Percentiles rank a stretch among this genome's conserved stretches.
Conservation (phyloP, 2,329 filamentous ascomycete species). For the Aureobasidium sp. region DNA sequence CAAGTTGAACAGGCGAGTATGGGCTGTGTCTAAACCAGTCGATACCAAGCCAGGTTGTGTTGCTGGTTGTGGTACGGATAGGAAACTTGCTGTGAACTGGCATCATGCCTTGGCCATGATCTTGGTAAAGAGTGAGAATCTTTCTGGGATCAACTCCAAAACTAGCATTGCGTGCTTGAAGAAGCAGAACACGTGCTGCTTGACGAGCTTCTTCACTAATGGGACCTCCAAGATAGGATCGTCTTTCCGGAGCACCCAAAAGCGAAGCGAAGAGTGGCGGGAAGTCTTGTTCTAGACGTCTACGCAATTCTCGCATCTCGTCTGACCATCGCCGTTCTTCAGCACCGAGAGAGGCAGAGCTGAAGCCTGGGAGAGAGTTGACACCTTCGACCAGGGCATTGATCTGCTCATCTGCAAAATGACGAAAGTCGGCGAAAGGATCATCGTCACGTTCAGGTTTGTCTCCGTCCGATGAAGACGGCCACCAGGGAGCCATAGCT, state of each 20-base stretch:
- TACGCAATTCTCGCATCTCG: conserved; percentile 20
- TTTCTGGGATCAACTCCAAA: conserved; percentile 20
- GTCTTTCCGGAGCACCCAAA: not conserved
- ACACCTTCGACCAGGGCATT: conserved; percentile 40
- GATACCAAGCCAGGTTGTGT: conserved; percentile 27
- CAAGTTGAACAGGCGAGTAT: conserved; percentile 51
- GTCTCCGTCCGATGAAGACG: not conserved
- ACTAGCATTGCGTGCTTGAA: conserved; percentile 23
- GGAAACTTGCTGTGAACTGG: conserved; percentile 12
- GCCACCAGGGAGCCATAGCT: conserved; percentile 11
- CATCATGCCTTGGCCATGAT: conserved; percentile 18
- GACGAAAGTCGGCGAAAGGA: conserved; percentile 54
- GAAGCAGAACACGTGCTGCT: conserved; percentile 21
- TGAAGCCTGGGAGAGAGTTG: conserved; percentile 43
- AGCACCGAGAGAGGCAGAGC: not conserved
- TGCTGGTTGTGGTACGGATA: conserved; percentile 19
- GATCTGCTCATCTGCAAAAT: conserved; percentile 53
- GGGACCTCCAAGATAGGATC: conserved; percentile 16
- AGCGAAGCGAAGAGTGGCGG: conserved; percentile 22
- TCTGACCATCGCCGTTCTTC: conserved; percentile 20
- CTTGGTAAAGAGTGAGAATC: conserved; percentile 24
- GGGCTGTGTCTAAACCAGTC: conserved; percentile 35
- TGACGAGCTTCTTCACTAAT: conserved; percentile 18
- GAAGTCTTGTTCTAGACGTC: conserved; percentile 23
- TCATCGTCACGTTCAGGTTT: conserved; percentile 32